phyloP scores from a whole-genome alignment of 1,139 yeast genomes.

The Suhomyces atakaporum region DNA sequence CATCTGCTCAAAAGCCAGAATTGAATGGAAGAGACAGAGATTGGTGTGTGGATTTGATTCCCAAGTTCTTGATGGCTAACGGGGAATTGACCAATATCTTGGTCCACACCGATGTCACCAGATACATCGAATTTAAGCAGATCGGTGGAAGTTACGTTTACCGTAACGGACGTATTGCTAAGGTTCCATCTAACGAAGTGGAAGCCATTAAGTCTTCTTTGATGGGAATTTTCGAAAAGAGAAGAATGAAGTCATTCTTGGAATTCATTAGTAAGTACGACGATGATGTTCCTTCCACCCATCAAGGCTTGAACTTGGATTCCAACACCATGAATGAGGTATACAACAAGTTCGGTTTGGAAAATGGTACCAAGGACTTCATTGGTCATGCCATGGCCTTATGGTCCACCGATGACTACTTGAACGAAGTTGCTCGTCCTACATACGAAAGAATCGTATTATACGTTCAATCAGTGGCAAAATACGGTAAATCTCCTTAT shows the following conservation, averaged over 20 bases:
- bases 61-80: constrained; percentile 95
- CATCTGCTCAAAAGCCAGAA: constrained; percentile 67
- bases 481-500: constrained; percentile 96
- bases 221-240: constrained; percentile 95
- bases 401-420: constrained; percentile 90
- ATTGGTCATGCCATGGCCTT: constrained; percentile 99
- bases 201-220: constrained; percentile 91
- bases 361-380: constrained; percentile 91
- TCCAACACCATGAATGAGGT: constrained; percentile 90
- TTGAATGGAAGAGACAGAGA: constrained; percentile 89
- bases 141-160: constrained; percentile 93
- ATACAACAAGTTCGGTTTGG: constrained; percentile 86
- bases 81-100: constrained; percentile 96
- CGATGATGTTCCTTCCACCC: constrained; percentile 78
- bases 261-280: constrained; percentile 84
- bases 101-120: constrained; percentile 92
- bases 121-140: constrained; percentile 95
- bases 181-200: constrained; percentile 89
- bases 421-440: constrained; percentile 88
- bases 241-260: constrained; percentile 89
- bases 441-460: constrained; percentile 83
- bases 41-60: constrained; percentile 97
- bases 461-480: constrained; percentile 87
- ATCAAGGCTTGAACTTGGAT: constrained; percentile 85
- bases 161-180: constrained; percentile 87